A percentile compares a stretch with the other conserved stretches of the same genome.
These are phyloP conservation scores for Ganoderma meredithae DNA, from an alignment of 1,284 basidiomycete species.

Conservation along the genomic window DNA sequence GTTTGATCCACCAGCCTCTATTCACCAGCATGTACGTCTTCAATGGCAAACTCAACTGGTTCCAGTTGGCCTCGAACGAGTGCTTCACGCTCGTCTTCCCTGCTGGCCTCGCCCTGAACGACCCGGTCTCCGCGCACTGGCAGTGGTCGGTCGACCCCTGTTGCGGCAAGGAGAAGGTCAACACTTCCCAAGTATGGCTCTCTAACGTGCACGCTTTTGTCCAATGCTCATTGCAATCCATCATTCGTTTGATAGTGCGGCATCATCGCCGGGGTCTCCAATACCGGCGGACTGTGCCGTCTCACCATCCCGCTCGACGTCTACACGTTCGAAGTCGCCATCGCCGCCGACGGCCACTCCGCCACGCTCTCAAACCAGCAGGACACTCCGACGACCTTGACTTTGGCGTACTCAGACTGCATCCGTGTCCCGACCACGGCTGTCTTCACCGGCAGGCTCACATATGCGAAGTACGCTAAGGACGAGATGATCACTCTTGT, in stretches of 20 bases:
- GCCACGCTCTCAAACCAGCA: not conserved
- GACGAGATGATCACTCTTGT: slow-evolving; percentile 6
- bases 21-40: not conserved
- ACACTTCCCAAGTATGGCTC: not conserved
- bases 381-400: not conserved
- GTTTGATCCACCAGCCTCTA: not conserved
- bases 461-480: not conserved
- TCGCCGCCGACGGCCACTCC: not conserved
- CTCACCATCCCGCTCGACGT: not conserved
- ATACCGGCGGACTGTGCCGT: not conserved
- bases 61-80: not conserved
- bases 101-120: not conserved
- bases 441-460: slow-evolving; percentile 9
- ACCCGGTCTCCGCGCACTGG: slow-evolving; percentile 8
- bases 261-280: not conserved
- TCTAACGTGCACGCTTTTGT: not conserved
- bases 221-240: not conserved
- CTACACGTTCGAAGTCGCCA: slow-evolving; percentile 4
- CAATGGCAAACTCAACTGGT: slow-evolving; percentile 4
- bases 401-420: not conserved
- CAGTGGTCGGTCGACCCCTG: not conserved
- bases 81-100: slow-evolving; percentile 8
- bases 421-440: not conserved
- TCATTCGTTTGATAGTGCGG: not conserved
- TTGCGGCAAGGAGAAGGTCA: not conserved